Evolutionary conservation across 139 green algal genomes (phyloP).

Genomic region (Chlorella sp.): DNA sequence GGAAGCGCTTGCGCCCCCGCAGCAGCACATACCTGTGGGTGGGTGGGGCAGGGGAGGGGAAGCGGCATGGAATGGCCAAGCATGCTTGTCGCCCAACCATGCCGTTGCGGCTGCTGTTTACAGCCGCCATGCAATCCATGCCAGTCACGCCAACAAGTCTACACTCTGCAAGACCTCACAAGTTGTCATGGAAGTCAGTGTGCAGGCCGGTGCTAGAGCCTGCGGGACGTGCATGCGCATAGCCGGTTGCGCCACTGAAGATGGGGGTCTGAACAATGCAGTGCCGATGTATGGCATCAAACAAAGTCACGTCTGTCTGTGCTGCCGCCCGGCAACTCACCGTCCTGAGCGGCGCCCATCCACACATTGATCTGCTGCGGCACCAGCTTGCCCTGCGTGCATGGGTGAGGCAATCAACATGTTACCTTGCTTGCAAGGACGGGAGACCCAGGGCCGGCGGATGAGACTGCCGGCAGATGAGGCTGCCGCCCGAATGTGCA

Average conservation of each 20-base stretch:
- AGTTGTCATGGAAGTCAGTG: slow-evolving; percentile 94
- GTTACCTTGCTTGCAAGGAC: too few species aligned
- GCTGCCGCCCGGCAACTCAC: not conserved
- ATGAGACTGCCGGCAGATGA: too few species aligned
- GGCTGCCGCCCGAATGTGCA: too few species aligned
- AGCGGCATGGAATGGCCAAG: not conserved
- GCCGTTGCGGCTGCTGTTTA: too few species aligned
- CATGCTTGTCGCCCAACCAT: too few species aligned
- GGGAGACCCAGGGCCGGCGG: too few species aligned
- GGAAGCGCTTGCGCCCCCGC: slow-evolving; percentile 82
- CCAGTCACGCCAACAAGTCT: not conserved
- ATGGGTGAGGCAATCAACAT: too few species aligned
- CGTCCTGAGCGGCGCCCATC: slow-evolving; percentile 46
- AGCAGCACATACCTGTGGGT: slow-evolving; percentile 76
- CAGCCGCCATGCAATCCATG: not conserved
- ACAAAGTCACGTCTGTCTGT: not conserved
- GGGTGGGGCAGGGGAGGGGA: not conserved
- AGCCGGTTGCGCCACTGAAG: too few species aligned
- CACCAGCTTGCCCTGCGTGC: slow-evolving; percentile 60
- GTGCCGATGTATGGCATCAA: too few species aligned
- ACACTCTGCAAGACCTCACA: slow-evolving; percentile 28
- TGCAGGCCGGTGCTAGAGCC: slow-evolving; percentile 82
- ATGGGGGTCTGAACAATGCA: too few species aligned
- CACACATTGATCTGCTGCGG: slow-evolving; percentile 70
- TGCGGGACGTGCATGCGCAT: slow-evolving; percentile 10